phyloP scores from a whole-genome alignment of 2,329 filamentous ascomycete species.

The Amauroascus niger region DNA sequence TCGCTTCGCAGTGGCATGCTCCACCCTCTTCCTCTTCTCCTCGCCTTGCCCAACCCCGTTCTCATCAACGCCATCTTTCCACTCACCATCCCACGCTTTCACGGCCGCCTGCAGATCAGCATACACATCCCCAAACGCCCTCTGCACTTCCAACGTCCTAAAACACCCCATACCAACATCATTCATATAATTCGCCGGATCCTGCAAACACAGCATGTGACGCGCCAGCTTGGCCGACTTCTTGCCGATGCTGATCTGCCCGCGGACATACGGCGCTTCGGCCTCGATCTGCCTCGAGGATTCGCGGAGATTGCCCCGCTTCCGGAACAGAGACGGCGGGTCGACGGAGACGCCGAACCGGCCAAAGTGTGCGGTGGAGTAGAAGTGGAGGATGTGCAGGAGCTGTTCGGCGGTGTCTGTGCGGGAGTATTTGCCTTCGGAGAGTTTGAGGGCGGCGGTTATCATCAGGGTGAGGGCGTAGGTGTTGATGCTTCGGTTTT shows the following conservation, averaged over 20 bases:
- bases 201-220: slow-evolving; percentile 46
- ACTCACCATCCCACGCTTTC: slow-evolving; percentile 21
- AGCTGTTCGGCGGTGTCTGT: slow-evolving; percentile 33
- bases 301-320: slow-evolving; percentile 18
- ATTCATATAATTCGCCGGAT: slow-evolving; percentile 49
- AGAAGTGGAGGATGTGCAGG: slow-evolving; percentile 43
- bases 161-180: slow-evolving; percentile 45
- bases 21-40: not conserved
- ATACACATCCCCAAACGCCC: slow-evolving; percentile 31
- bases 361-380: slow-evolving; percentile 38
- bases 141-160: slow-evolving; percentile 43
- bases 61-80: not conserved
- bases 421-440: slow-evolving; percentile 26
- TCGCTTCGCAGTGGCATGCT: not conserved
- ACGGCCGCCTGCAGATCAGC: slow-evolving; percentile 21
- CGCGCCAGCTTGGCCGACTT: slow-evolving; percentile 26
- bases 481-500: slow-evolving; percentile 42
- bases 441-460: slow-evolving; percentile 44
- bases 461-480: slow-evolving; percentile 51
- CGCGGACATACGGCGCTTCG: slow-evolving; percentile 24
- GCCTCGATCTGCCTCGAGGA: slow-evolving; percentile 5
- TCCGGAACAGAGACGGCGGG: slow-evolving; percentile 38
- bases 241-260: slow-evolving; percentile 33
- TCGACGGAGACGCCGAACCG: slow-evolving; percentile 43
- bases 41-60: no score